Evolutionary conservation across 1,139 yeast species (phyloP), one percentile per base, ranked within the genome.

Genomic region (Geotrichum carabidarum): DNA sequence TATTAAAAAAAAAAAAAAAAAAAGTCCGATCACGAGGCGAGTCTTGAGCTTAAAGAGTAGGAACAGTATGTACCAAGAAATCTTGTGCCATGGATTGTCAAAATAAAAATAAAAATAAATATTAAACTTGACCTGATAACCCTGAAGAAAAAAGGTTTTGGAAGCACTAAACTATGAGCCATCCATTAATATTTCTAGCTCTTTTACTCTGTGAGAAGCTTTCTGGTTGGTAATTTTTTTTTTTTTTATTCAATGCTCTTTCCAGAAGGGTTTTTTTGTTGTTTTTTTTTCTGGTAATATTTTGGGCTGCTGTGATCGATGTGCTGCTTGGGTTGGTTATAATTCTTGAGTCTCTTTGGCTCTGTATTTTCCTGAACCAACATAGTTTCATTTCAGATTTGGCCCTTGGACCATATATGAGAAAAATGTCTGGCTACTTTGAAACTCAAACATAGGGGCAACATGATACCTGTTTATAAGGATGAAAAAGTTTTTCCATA

Each of bases 401-500:
- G 27, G 27, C 27, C 27, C 5, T 22, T 5, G 5, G n/a, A n/a
- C n/a, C n/a, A n/a, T n/a, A 22, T 5, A 22, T 22, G 27, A 22
- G 27, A 22, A 22, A n/a, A 22, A 22, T 22, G 36, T 27, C 34
- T 43, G 46, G 15, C 46, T 32, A 43, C 34, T 43, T 30, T 43
- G 34, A 34, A 9, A 6, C 22, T 43, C 17, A 31, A 22, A 31
- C 31, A 43, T n/a, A 27, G 31, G 34, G 31, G 35, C 9, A 17
- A 12, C 46, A 43, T 34, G 12, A 36, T 17, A 43, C 55, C 50
- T 34, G 52, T 48, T 43, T 53, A 38, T 53, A 48, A 32, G 38
- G 50, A 44, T 53, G 40, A 6, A 18, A 34, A 37, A 53, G 55
- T 53, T 53, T 53, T 53, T 53, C 55, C 55, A 48, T 48, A 30